These are phyloP conservation scores for Carex cristatella DNA, from an alignment of 176 grass and related monocot species.

Conservation along the genomic window DNA sequence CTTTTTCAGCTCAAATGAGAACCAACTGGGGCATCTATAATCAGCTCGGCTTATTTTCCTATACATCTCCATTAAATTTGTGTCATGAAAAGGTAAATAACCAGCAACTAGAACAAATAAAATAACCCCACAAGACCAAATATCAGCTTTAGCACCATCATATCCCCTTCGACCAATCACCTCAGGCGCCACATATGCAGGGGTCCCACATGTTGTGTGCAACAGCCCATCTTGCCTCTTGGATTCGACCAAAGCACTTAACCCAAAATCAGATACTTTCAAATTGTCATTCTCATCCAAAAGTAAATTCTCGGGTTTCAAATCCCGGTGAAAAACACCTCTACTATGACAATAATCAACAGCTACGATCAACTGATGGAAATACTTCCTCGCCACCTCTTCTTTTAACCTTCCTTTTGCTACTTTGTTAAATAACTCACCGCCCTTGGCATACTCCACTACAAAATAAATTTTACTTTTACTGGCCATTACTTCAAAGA, in stretches of 20 bases:
- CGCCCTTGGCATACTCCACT: constrained; percentile 89
- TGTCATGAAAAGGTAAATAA: constrained; percentile 91
- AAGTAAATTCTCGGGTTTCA: constrained; percentile 90
- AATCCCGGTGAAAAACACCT: constrained; percentile 83
- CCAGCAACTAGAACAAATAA: constrained; percentile 81
- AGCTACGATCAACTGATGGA: constrained; percentile 78
- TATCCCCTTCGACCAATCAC: constrained; percentile 79
- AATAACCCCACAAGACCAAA: constrained; percentile 93
- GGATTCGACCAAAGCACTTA: constrained; percentile 77
- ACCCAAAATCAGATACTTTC: constrained; percentile 95
- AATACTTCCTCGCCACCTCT: constrained; percentile 71
- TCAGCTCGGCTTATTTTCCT: constrained; percentile 71
- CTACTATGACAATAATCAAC: constrained; percentile 92
- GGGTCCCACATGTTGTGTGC: constrained; percentile 91
- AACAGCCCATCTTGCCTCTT: constrained; percentile 73
- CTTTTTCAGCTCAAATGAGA: constrained; percentile 60
- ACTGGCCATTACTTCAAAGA: constrained; percentile 90
- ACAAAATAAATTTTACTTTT: constrained; percentile 93
- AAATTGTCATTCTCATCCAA: constrained; percentile 86
- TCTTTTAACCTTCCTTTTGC: constrained; percentile 64
- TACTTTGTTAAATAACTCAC: constrained; percentile 89
- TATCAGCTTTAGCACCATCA: constrained; percentile 79
- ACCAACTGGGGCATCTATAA: constrained; percentile 69
- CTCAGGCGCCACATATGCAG: constrained; percentile 93
- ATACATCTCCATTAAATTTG: constrained; percentile 94